A percentile compares a stretch with the other conserved stretches of the same genome.
These are phyloP conservation scores for Scytalidium sp. DNA, from an alignment of 2,329 filamentous ascomycete species.

Conservation along the genomic window DNA sequence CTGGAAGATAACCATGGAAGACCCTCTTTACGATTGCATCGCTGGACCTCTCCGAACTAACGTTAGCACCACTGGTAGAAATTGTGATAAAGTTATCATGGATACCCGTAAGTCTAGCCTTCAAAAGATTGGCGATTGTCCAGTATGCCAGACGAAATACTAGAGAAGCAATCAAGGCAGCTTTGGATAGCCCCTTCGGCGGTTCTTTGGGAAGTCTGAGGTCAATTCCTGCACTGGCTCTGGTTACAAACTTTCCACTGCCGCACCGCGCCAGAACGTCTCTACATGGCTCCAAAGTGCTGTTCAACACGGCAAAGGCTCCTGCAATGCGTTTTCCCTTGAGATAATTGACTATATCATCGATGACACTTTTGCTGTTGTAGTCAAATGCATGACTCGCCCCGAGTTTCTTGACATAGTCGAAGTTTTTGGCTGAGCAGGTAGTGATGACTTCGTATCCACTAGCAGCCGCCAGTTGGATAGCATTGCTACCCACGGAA, in stretches of 20 bases:
- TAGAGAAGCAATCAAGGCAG: not conserved
- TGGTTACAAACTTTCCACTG: conserved; percentile 17
- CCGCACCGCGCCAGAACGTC: conserved; percentile 19
- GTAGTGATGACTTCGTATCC: conserved; percentile 38
- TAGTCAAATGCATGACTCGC: conserved; percentile 40
- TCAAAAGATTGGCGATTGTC: conserved; percentile 8
- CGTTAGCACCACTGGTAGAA: conserved; percentile 18
- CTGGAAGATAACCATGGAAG: conserved; percentile 27
- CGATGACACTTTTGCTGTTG: conserved; percentile 18
- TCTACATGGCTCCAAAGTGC: conserved; percentile 15
- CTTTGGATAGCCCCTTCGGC: not conserved
- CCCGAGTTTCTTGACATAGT: conserved; percentile 33
- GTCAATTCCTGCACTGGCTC: no score
- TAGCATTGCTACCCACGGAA: conserved; percentile 28
- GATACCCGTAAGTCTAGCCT: conserved; percentile 12
- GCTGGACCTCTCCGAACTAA: no score
- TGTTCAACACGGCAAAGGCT: conserved; percentile 28
- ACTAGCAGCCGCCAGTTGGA: conserved; percentile 38
- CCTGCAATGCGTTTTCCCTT: conserved; percentile 28
- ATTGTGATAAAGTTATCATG: conserved; percentile 22
- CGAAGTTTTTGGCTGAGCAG: conserved; percentile 33
- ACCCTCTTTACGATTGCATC: conserved; percentile 26
- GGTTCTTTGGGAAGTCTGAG: not conserved
- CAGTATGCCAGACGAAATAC: conserved; percentile 13
- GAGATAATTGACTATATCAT: conserved; percentile 27